Conservation (phyloP, 129 eudicot genomes). For the Heracleum sosnowskyi region DNA sequence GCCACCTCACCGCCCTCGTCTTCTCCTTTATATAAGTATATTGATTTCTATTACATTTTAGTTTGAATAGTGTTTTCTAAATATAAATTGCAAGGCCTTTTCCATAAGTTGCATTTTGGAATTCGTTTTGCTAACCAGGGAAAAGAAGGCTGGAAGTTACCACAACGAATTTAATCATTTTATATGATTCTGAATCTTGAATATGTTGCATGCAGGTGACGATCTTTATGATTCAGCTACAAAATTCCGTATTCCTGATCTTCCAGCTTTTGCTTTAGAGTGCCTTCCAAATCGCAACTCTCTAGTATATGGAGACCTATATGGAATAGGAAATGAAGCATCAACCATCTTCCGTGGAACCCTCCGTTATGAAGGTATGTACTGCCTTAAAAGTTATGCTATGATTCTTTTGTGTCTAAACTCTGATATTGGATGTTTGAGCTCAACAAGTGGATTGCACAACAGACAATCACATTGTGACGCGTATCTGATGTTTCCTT, state of each 20-base stretch:
- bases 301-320: slow-evolving; percentile 70
- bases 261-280: slow-evolving; percentile 97
- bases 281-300: slow-evolving; percentile 91
- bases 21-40: no score
- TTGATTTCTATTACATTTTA: no score
- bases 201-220: slow-evolving; percentile 50
- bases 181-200: not conserved
- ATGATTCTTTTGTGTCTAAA: not conserved
- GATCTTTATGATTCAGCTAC: slow-evolving; percentile 74
- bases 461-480: not conserved
- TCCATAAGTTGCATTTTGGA: no score
- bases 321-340: slow-evolving; percentile 80
- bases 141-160: not conserved
- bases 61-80: no score
- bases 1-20: no score
- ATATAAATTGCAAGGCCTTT: no score
- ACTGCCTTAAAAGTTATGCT: slow-evolving; percentile 5
- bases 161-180: not conserved
- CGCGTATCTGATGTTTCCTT: not conserved
- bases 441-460: not conserved
- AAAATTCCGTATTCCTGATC: slow-evolving; percentile 63
- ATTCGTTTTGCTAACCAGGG: not conserved
- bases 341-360: slow-evolving; percentile 89
- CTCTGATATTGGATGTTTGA: not conserved
- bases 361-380: slow-evolving; percentile 86